Conservation (phyloP, 306 rosid species). For the Pyrus bretschneideri region DNA sequence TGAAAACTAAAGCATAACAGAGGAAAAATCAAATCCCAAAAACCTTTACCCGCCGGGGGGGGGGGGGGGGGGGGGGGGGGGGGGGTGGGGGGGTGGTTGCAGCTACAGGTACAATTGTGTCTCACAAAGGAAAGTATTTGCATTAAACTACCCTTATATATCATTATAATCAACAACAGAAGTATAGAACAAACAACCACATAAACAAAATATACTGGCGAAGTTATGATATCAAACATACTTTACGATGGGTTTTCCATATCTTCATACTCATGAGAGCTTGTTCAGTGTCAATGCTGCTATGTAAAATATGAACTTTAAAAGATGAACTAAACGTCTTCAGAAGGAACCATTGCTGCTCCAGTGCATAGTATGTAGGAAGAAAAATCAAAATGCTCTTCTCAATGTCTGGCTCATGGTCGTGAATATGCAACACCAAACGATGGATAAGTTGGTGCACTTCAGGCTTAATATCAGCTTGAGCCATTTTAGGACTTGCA, state of each 20-base stretch:
- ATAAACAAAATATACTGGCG: background rate
- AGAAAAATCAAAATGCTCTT: conserved; percentile 87
- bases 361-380: conserved; percentile 76
- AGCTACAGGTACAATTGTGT: background rate
- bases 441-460: conserved; percentile 62
- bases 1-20: background rate
- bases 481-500: conserved; percentile 27
- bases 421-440: conserved; percentile 67
- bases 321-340: conserved; percentile 60
- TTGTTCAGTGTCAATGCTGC: conserved; percentile 86
- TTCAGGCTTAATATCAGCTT: conserved; percentile 34
- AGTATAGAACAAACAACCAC: background rate
- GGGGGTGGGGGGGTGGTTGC: background rate
- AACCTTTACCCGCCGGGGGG: background rate
- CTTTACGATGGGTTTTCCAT: conserved; percentile 79
- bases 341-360: conserved; percentile 73
- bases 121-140: background rate
- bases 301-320: conserved; percentile 69
- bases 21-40: background rate
- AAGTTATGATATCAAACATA: conserved; percentile 8
- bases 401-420: conserved; percentile 69
- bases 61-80: too few relatives aligned
- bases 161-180: background rate
- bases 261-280: conserved; percentile 81
- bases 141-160: background rate